Percentiles rank a stretch among this genome's conserved stretches.
phyloP scores from a whole-genome alignment of 1,139 yeast species.

The Yamadazyma taylorii region DNA sequence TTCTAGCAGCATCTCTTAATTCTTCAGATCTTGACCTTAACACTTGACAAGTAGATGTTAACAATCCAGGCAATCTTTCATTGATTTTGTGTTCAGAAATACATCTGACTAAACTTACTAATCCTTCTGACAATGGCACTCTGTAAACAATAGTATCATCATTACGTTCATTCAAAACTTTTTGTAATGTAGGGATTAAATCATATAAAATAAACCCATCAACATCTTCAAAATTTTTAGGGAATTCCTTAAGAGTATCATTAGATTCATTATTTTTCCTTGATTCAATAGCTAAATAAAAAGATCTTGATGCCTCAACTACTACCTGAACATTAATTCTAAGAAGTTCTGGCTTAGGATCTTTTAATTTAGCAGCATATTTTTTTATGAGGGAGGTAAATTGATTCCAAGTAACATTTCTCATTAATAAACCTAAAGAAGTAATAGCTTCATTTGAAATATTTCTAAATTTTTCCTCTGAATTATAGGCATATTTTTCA shows the following conservation, averaged over 20 bases:
- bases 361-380: constrained; percentile 57
- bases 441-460: constrained; percentile 72
- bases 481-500: constrained; percentile 69
- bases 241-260: constrained; percentile 28
- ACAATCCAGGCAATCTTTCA: constrained; percentile 71
- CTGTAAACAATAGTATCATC: constrained; percentile 78
- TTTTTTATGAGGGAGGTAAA: constrained; percentile 74
- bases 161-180: constrained; percentile 60
- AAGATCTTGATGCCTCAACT: constrained; percentile 61
- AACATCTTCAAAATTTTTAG: constrained; percentile 37
- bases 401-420: constrained; percentile 74
- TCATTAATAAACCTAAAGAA: constrained; percentile 60
- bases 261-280: constrained; percentile 12
- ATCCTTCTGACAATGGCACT: constrained; percentile 79
- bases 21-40: constrained; percentile 86
- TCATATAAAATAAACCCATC: constrained; percentile 58
- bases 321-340: constrained; percentile 63
- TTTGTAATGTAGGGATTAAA: constrained; percentile 61
- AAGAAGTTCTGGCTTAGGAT: constrained; percentile 49
- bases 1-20: constrained; percentile 83
- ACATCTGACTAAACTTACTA: constrained; percentile 68
- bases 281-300: constrained; percentile 28
- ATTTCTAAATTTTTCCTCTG: constrained; percentile 65
- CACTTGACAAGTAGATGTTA: constrained; percentile 85
- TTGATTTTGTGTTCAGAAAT: constrained; percentile 58